Evolutionary conservation across 495 filamentous ascomycete species (phyloP).

Genomic region (Penicillium chermesinum): DNA sequence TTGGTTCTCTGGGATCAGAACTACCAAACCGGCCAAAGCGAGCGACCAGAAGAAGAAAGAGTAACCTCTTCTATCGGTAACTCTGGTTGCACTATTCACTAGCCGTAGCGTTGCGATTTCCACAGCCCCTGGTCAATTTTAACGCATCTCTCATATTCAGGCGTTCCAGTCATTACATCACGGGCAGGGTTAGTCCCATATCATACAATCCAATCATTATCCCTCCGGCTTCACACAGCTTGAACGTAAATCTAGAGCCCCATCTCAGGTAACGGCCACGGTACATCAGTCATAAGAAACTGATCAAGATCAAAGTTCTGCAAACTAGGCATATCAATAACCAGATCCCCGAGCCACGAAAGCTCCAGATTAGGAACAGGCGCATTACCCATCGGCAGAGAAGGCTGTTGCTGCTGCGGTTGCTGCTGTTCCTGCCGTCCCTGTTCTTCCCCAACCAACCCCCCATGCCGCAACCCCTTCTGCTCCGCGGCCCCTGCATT

Average conservation of each 20-base stretch:
- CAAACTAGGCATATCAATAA: constrained; percentile 43
- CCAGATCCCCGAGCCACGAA: constrained; percentile 41
- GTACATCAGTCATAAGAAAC: constrained; percentile 30
- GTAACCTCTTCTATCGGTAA: neutral
- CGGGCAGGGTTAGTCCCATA: neutral
- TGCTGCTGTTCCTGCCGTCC: neutral
- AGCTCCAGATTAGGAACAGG: constrained; percentile 25
- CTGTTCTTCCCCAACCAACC: neutral
- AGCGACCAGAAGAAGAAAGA: constrained; percentile 23
- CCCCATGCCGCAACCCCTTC: neutral
- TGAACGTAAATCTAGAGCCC: no score
- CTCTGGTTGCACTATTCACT: neutral
- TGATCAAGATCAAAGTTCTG: constrained; percentile 43
- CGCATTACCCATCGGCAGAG: neutral
- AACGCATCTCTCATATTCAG: constrained; percentile 1
- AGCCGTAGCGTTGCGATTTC: constrained; percentile 7
- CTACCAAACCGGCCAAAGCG: neutral
- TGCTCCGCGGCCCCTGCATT: constrained; percentile 25
- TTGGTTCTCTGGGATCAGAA: constrained; percentile 18
- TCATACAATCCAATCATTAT: neutral
- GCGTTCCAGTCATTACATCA: neutral
- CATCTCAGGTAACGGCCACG: constrained; percentile 29
- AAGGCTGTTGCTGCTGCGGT: neutral
- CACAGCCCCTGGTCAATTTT: constrained; percentile 1
- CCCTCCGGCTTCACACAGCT: no score